These are phyloP conservation scores for slime mould (Dictyostelium discoideum) DNA, from an alignment of 78 protist species.

Conservation along the genomic window dicty_2.7 NC_007089.4:4434001-4434500, in stretches of 20 bases:
- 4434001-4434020: constrained; percentile 11
- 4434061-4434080: constrained; percentile 83
- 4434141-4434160: constrained; percentile 93
- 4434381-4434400: neutral
- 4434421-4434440: neutral
- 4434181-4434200: constrained; percentile 97
- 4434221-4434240: neutral
- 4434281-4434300: too few relatives aligned
- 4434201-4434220: constrained; percentile 64
- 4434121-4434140: constrained; percentile 91
- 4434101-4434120: constrained; percentile 94
- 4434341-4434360: neutral
- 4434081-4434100: constrained; percentile 89
- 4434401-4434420: neutral
- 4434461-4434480: too few relatives aligned
- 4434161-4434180: constrained; percentile 90
- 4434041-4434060: constrained; percentile 36
- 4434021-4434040: neutral
- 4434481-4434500: too few relatives aligned
- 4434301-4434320: neutral
- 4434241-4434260: too few relatives aligned
- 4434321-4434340: neutral
- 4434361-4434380: neutral
- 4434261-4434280: too few relatives aligned
- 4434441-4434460: neutral